A percentile compares a stretch with the other conserved stretches of the same genome.
These are phyloP conservation scores for Fusarium continuum DNA, from an alignment of 2,329 filamentous ascomycete genomes.

Conservation along the genomic window DNA sequence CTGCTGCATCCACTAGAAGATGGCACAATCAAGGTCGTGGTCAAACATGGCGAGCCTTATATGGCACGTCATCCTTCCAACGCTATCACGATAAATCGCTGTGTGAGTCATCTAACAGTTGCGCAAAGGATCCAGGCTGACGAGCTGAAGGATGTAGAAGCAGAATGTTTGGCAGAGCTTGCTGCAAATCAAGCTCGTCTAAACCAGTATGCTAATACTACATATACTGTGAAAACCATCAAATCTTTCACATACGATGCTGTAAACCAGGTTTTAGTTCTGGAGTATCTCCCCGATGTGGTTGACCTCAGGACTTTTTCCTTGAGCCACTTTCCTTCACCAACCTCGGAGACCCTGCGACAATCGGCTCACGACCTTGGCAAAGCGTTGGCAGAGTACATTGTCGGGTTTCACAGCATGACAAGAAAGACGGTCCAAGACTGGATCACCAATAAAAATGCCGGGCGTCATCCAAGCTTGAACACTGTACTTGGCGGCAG, in stretches of 20 bases:
- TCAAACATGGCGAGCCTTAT: slow-evolving; percentile 6
- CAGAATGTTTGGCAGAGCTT: background rate
- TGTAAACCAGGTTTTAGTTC: background rate
- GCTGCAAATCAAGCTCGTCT: background rate
- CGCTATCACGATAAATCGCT: background rate
- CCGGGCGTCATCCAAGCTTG: too few species aligned
- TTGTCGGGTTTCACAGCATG: background rate
- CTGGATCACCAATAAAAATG: too few species aligned
- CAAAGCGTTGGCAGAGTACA: background rate
- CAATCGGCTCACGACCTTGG: background rate
- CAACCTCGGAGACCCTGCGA: background rate
- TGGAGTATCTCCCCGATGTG: background rate
- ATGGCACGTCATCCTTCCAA: slow-evolving; percentile 5
- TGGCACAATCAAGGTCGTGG: background rate
- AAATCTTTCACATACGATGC: background rate
- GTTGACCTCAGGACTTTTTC: background rate
- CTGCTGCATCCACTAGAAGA: background rate
- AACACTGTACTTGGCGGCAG: background rate
- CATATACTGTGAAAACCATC: background rate
- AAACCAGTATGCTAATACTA: fast-evolving
- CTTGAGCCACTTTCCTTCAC: background rate
- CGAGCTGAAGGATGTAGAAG: background rate
- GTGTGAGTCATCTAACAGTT: background rate
- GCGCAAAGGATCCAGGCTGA: background rate
- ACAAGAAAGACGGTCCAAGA: background rate